Conservation (phyloP, 2,329 filamentous ascomycete species). For the Allantophomopsis cytisporea region DNA sequence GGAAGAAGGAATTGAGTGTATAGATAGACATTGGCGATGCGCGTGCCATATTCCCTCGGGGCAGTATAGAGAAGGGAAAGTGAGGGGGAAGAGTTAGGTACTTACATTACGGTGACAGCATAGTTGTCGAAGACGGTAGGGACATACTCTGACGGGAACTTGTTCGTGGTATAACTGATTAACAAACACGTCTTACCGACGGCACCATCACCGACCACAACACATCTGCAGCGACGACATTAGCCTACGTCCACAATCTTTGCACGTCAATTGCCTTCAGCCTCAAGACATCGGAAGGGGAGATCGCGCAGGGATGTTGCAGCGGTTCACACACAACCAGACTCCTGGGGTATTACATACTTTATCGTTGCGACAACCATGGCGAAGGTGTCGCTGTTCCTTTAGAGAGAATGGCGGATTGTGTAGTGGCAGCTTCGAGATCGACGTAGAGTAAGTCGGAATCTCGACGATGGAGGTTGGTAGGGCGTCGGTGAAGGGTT, state of each 20-base stretch:
- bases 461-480: too few species aligned
- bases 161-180: slow-evolving; percentile 99
- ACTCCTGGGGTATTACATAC: slow-evolving; percentile 24
- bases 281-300: not conserved
- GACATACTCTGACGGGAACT: slow-evolving; percentile 99
- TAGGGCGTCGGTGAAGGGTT: too few species aligned
- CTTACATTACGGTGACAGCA: slow-evolving; percentile 98
- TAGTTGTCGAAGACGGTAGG: slow-evolving; percentile 99
- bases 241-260: slow-evolving; percentile 4
- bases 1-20: not conserved
- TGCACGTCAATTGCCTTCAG: not conserved
- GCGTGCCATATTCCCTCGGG: too few species aligned
- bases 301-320: not conserved
- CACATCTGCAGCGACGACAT: slow-evolving; percentile 51
- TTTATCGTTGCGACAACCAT: slow-evolving; percentile 49
- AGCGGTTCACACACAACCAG: not conserved
- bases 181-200: slow-evolving; percentile 98
- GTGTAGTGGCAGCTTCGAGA: too few species aligned
- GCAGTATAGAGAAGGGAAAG: not conserved
- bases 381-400: slow-evolving; percentile 1
- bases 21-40: not conserved
- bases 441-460: too few species aligned
- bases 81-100: slow-evolving; percentile 14
- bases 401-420: too few species aligned
- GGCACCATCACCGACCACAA: slow-evolving; percentile 97